A percentile compares a stretch with the other conserved stretches of the same genome.
Evolutionary conservation across 1,139 yeast species (phyloP).

Genomic region (Hansenula lynferdii): DNA sequence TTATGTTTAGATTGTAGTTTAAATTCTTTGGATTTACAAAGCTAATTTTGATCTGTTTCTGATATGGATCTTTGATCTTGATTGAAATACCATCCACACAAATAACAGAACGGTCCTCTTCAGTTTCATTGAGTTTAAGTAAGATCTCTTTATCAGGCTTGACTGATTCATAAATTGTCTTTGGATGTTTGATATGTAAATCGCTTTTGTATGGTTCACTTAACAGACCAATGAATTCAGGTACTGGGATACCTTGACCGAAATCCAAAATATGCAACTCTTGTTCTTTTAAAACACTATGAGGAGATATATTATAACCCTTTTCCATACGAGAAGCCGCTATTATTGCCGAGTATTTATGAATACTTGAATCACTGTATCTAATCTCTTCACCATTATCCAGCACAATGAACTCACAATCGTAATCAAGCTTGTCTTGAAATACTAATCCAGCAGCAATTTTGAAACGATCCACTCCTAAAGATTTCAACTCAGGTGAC

Average conservation of each 20-base stretch:
- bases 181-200: conserved; percentile 40
- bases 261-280: conserved; percentile 54
- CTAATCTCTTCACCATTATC: conserved; percentile 9
- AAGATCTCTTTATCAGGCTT: conserved; percentile 23
- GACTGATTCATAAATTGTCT: conserved; percentile 40
- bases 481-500: conserved; percentile 55
- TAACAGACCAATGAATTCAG: conserved; percentile 51
- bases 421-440: conserved; percentile 42
- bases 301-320: conserved; percentile 69
- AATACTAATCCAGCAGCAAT: conserved; percentile 62
- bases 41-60: conserved; percentile 6
- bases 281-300: conserved; percentile 46
- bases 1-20: conserved; percentile 1
- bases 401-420: conserved; percentile 32
- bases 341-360: conserved; percentile 65
- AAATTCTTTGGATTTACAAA: conserved; percentile 1
- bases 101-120: conserved; percentile 4
- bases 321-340: conserved; percentile 63
- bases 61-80: conserved; percentile 6
- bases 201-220: conserved; percentile 55
- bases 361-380: conserved; percentile 33
- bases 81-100: conserved; percentile 13
- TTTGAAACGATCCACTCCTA: conserved; percentile 64
- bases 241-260: conserved; percentile 32
- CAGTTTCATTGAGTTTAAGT: conserved; percentile 23